These are phyloP conservation scores for Cyathus striatus DNA, from an alignment of 768 basidiomycete genomes.

Conservation along the genomic window DNA sequence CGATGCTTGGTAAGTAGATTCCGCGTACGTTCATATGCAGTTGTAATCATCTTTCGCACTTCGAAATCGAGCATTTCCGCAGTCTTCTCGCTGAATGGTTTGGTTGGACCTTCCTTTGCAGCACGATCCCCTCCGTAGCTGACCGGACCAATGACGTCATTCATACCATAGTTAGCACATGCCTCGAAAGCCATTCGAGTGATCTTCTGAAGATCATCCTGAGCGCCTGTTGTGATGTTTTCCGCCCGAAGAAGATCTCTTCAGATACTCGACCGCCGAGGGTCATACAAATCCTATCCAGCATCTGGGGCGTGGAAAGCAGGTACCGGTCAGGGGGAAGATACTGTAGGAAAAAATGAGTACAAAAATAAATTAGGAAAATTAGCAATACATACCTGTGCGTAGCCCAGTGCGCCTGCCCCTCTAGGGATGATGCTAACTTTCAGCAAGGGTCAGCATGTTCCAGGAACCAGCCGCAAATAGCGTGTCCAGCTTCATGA, in stretches of 20 bases:
- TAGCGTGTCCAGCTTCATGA: slow-evolving; percentile 98
- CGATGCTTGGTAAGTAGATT: slow-evolving; percentile 76
- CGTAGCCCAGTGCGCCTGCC: slow-evolving; percentile 92
- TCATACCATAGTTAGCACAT: slow-evolving; percentile 97
- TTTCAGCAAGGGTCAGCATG: slow-evolving; percentile 95
- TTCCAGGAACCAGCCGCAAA: slow-evolving; percentile 98
- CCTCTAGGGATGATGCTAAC: slow-evolving; percentile 98
- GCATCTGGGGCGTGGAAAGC: slow-evolving; percentile 90
- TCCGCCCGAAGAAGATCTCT: slow-evolving; percentile 94
- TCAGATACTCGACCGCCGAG: slow-evolving; percentile 96
- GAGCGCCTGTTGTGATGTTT: slow-evolving; percentile 96
- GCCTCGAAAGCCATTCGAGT: slow-evolving; percentile 97
- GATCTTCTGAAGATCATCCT: slow-evolving; percentile 97
- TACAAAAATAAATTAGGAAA: slow-evolving; percentile 2
- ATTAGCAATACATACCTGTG: slow-evolving; percentile 55
- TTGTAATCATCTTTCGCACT: slow-evolving; percentile 94
- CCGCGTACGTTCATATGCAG: slow-evolving; percentile 80
- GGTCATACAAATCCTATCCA: slow-evolving; percentile 97
- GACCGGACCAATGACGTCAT: slow-evolving; percentile 88
- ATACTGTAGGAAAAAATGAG: slow-evolving; percentile 48
- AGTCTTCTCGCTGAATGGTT: slow-evolving; percentile 98
- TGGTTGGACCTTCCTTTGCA: slow-evolving; percentile 85
- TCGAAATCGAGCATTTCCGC: slow-evolving; percentile 88
- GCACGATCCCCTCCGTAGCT: slow-evolving; percentile 90
- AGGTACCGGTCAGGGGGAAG: slow-evolving; percentile 95